Conservation (phyloP, 129 eudicot genomes). For the Tagetes erecta region DNA sequence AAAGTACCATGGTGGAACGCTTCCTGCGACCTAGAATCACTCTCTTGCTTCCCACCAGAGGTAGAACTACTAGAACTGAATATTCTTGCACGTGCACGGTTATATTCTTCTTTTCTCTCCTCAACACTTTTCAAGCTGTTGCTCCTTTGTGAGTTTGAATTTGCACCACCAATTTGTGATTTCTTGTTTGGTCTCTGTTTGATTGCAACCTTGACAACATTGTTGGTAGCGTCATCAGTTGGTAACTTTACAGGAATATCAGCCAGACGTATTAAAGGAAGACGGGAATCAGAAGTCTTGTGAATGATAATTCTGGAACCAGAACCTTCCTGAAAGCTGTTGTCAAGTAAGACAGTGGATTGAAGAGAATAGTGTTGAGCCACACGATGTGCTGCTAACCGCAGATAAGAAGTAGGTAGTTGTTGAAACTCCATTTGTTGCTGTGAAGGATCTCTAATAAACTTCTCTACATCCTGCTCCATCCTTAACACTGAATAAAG, state of each 20-base stretch:
- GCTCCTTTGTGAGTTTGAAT: constrained; percentile 45
- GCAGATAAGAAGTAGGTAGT: constrained; percentile 90
- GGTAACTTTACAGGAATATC: constrained; percentile 83
- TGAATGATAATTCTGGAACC: constrained; percentile 80
- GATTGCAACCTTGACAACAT: constrained; percentile 76
- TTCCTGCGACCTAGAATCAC: constrained; percentile 50
- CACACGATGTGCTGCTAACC: constrained; percentile 97
- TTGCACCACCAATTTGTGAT: constrained; percentile 38
- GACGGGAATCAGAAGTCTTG: constrained; percentile 68
- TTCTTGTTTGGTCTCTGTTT: constrained; percentile 87
- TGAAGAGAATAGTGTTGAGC: constrained; percentile 96
- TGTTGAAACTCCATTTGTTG: constrained; percentile 95
- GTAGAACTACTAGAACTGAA: constrained; percentile 60
- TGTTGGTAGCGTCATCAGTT: constrained; percentile 47
- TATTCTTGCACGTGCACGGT: constrained; percentile 92
- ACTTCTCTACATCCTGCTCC: constrained; percentile 96
- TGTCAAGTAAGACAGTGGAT: constrained; percentile 79
- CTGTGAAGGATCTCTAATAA: constrained; percentile 74
- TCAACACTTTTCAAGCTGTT: constrained; percentile 87
- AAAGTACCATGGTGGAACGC: constrained; percentile 50
- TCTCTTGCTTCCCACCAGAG: constrained; percentile 51
- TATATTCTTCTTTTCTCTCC: constrained; percentile 95
- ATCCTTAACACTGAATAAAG: constrained; percentile 66
- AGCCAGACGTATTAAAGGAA: constrained; percentile 78
- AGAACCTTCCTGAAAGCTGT: constrained; percentile 64